These are phyloP conservation scores for Boletus subparvulus DNA, from an alignment of 768 basidiomycete species.

Conservation along the genomic window DNA sequence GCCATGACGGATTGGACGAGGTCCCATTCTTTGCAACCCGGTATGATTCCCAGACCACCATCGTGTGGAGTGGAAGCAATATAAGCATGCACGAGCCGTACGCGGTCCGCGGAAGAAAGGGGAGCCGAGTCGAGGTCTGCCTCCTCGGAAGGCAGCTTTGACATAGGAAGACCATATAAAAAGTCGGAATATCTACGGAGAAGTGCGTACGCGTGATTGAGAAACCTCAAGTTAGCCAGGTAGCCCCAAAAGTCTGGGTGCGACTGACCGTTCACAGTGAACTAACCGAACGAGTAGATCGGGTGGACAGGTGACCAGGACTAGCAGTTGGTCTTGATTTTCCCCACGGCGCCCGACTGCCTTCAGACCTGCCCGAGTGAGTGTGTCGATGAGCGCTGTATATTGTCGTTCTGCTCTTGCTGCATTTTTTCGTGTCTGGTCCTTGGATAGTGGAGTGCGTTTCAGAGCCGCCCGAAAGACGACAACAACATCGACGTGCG, in stretches of 20 bases:
- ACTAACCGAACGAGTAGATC: constrained; percentile 62
- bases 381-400: constrained; percentile 54
- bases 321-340: constrained; percentile 66
- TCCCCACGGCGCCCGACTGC: constrained; percentile 80
- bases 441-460: constrained; percentile 49
- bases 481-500: constrained; percentile 71
- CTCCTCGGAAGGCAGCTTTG: constrained; percentile 41
- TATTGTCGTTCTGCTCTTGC: constrained; percentile 71
- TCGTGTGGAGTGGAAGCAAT: constrained; percentile 70
- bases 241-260: not conserved
- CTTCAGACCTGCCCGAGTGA: constrained; percentile 62
- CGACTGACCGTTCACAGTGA: constrained; percentile 68
- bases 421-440: constrained; percentile 59
- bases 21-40: constrained; percentile 70
- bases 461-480: constrained; percentile 57
- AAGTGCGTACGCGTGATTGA: not conserved
- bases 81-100: constrained; percentile 74
- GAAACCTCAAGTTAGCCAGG: not conserved
- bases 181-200: constrained; percentile 67
- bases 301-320: constrained; percentile 73
- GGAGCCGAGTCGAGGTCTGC: constrained; percentile 44
- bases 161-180: constrained; percentile 67
- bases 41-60: constrained; percentile 81
- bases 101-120: constrained; percentile 70
- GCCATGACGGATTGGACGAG: constrained; percentile 80